Evolutionary conservation across 169 alveolate species (phyloP).

Genomic region (Plasmodium ovale): DNA sequence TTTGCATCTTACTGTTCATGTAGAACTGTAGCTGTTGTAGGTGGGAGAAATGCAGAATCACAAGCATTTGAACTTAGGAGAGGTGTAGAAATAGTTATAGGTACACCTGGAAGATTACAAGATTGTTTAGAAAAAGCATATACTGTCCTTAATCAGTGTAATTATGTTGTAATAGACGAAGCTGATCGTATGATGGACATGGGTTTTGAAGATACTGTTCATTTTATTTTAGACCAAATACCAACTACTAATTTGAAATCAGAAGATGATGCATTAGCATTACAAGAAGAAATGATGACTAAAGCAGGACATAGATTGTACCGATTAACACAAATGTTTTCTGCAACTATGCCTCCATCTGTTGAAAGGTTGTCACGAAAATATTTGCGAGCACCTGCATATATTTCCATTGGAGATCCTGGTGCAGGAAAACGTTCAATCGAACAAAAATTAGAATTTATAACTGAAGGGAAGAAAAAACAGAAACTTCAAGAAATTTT

Average conservation of each 20-base stretch:
- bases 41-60: conserved; percentile 95
- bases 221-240: conserved; percentile 91
- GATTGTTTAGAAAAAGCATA: conserved; percentile 94
- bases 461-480: conserved; percentile 90
- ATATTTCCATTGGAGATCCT: conserved; percentile 95
- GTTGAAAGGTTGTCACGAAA: conserved; percentile 93
- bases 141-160: conserved; percentile 94
- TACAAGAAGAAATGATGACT: conserved; percentile 89
- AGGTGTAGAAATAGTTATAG: conserved; percentile 97
- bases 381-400: conserved; percentile 92
- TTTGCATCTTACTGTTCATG: conserved; percentile 88
- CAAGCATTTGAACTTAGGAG: conserved; percentile 94
- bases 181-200: conserved; percentile 98
- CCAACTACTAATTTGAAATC: conserved; percentile 90
- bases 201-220: conserved; percentile 97
- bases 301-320: conserved; percentile 91
- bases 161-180: conserved; percentile 96
- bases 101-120: conserved; percentile 98
- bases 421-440: conserved; percentile 96
- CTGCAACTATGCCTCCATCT: conserved; percentile 98
- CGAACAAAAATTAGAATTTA: conserved; percentile 93
- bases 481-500: conserved; percentile 82
- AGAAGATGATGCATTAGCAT: conserved; percentile 89
- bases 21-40: conserved; percentile 95
- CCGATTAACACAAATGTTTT: conserved; percentile 94